Base-by-base conservation (phyloP, 2,329 filamentous ascomycete species). In the Colletotrichum sp. region DNA sequence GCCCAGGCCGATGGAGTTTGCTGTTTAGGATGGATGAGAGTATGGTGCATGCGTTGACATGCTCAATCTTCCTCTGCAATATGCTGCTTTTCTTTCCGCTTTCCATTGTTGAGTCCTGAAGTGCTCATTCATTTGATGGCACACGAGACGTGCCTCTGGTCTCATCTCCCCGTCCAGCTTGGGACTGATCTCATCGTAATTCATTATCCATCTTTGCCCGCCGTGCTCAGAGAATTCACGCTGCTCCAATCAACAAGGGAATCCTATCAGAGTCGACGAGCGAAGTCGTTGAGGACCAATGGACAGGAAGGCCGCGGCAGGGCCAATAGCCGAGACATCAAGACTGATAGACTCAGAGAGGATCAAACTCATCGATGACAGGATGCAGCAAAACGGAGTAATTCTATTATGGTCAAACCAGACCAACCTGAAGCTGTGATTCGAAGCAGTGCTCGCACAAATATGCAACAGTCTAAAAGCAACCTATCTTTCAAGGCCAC, bases 401-500 rank as follows among this genome's bases (percentile, higher is more conserved):
- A 15, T 36, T 32, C 5, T 63, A 24, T 63, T 63, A 63, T 36
- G 32, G 59, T 21, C 59, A 30, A 34, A 63, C 59, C 44, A 63
- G 28, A 21, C 59, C 30, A 36, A 21, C n/a, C 28, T 34, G 59
- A 34, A 21, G n/a, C 59, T 34, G 9, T 21, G 36, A 32, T 69
- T 60, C 8, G 67, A 69, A 44, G 66, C 66, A 59, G n/a, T 75
- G 30, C 26, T 72, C 32, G 32, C 32, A 64, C 69, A 21, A 39
- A 64, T 52, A 52, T 74, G 74, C 70, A 63, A 74, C 59, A 49
- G 44, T 39, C 65, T 52, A 36, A 59, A 65, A 39, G 44, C 70
- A 69, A 69, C 49, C 57, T 69, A 8, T 65, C n/a, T 69, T 52
- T 60, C 70, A 30, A 74, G 49, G 65, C 64, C 44, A 55, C 59